Percentiles rank a stretch among this genome's conserved stretches.
phyloP scores from a whole-genome alignment of 2,329 filamentous ascomycete species.

The Ophiostoma angusticollis region DNA sequence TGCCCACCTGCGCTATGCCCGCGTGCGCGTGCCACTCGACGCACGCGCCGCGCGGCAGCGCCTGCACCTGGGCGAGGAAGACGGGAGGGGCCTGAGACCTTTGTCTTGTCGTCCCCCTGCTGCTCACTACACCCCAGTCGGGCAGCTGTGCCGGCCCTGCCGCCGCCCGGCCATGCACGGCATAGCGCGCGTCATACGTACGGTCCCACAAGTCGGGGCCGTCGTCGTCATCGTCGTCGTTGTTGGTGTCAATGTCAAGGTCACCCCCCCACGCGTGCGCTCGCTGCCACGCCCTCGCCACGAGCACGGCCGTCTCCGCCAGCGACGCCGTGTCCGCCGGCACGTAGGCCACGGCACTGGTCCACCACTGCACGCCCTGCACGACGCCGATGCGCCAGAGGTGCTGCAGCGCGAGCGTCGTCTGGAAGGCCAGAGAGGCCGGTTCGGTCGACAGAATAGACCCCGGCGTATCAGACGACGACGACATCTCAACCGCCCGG shows the following conservation, averaged over 20 bases:
- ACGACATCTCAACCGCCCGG: conserved; percentile 2
- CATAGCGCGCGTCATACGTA: conserved; percentile 42
- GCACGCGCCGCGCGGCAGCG: conserved; percentile 57
- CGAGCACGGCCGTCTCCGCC: conserved; percentile 26
- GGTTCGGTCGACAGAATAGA: neutral
- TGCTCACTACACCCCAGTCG: conserved; percentile 31
- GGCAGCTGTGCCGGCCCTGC: conserved; percentile 26
- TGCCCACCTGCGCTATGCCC: conserved; percentile 31
- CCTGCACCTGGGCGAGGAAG: conserved; percentile 62
- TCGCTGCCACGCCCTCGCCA: conserved; percentile 34
- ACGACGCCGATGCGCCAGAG: conserved; percentile 69
- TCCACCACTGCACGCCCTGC: conserved; percentile 62
- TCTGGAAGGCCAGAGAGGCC: conserved; percentile 36
- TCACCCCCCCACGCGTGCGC: conserved; percentile 28
- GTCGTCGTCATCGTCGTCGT: conserved; percentile 29
- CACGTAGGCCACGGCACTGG: conserved; percentile 63
- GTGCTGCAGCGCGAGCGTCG: conserved; percentile 71
- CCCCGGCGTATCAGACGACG: too few relatives aligned
- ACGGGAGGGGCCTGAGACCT: conserved; percentile 44
- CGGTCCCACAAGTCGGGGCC: conserved; percentile 57
- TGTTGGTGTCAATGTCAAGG: too few relatives aligned
- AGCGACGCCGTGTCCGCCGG: conserved; percentile 22
- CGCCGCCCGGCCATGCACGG: conserved; percentile 24
- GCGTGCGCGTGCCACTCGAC: conserved; percentile 75
- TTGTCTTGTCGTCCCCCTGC: conserved; percentile 12